Conservation (phyloP, 257 asterid genomes). For the Salvia miltiorrhiza region DNA sequence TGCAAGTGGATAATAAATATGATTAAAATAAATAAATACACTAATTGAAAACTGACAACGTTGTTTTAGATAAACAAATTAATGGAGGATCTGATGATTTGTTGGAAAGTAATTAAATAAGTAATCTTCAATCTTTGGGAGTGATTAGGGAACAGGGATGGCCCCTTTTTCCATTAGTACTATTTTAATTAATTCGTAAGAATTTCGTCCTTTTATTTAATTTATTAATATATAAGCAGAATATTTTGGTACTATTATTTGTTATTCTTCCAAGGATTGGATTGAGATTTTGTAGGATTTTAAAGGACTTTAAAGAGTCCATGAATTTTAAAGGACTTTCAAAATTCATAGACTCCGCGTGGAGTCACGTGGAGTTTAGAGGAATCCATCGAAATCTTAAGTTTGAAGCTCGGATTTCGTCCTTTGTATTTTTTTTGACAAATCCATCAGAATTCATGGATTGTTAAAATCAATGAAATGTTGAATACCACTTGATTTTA, state of each 20-base stretch:
- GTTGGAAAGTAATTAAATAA: slow-evolving; percentile 21
- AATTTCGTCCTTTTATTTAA: neutral
- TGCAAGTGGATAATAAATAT: slow-evolving; percentile 21
- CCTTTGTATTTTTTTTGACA: too few species aligned
- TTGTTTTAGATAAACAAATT: slow-evolving; percentile 29
- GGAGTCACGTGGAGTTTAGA: too few species aligned
- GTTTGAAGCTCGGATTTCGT: too few species aligned
- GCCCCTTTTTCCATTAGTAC: neutral
- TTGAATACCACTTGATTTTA: too few species aligned
- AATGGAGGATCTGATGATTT: slow-evolving; percentile 26
- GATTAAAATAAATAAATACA: slow-evolving; percentile 14
- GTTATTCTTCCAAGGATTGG: neutral
- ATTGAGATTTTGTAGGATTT: too few species aligned
- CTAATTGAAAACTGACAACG: slow-evolving; percentile 34
- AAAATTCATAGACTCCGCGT: too few species aligned
- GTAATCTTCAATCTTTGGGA: slow-evolving; percentile 26
- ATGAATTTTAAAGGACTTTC: too few species aligned
- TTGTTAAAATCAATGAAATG: too few species aligned
- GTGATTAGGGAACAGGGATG: slow-evolving; percentile 4
- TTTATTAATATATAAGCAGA: too few species aligned
- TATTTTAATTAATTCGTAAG: neutral
- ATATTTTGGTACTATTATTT: neutral
- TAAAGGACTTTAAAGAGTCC: too few species aligned
- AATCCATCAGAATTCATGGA: too few species aligned
- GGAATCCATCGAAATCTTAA: too few species aligned